These are phyloP conservation scores for Pterocarpus santalinus DNA, from an alignment of 306 rosid species.

Conservation along the genomic window DNA sequence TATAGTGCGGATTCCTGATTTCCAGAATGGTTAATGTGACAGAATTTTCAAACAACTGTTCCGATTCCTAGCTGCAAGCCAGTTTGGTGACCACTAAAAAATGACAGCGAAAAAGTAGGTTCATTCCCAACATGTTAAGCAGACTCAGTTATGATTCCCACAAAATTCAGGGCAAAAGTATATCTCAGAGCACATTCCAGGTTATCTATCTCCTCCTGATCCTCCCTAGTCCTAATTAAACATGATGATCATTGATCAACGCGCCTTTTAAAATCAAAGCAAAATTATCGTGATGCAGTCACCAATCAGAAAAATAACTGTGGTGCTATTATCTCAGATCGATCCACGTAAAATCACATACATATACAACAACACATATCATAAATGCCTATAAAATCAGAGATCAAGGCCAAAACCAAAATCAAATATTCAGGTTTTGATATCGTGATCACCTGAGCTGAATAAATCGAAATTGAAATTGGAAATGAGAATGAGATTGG, in stretches of 20 bases:
- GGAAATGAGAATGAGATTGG: background rate
- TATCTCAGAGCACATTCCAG: slow-evolving; percentile 6
- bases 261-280: background rate
- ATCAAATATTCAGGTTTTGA: too few species aligned
- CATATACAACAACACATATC: background rate
- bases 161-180: slow-evolving; percentile 10
- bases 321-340: background rate
- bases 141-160: too few species aligned
- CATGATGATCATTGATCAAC: slow-evolving; percentile 13
- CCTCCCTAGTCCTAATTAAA: background rate
- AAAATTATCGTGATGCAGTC: background rate
- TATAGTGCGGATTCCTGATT: background rate
- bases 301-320: too few species aligned
- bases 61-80: background rate
- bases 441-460: too few species aligned
- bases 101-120: background rate
- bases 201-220: background rate
- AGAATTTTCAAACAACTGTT: background rate
- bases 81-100: background rate
- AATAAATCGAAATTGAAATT: background rate
- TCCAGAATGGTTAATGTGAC: background rate
- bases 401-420: background rate
- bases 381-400: background rate
- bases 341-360: slow-evolving; percentile 39
- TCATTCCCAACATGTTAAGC: too few species aligned